These are phyloP conservation scores for Bipolaris sorokiniana DNA, from an alignment of 2,329 filamentous ascomycete genomes.

Conservation along the genomic window DNA sequence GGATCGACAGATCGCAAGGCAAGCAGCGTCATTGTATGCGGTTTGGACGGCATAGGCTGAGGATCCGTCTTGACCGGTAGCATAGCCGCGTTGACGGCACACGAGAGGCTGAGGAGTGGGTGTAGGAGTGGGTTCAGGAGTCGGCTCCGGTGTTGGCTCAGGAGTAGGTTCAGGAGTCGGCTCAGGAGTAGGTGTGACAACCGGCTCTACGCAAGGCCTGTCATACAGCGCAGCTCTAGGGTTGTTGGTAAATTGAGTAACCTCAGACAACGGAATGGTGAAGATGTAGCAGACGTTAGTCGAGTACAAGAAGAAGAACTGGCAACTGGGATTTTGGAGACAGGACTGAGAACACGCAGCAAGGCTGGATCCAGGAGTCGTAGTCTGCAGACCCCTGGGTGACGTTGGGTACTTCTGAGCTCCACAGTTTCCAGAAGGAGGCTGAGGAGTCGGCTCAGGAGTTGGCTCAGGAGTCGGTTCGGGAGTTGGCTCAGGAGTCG, in stretches of 20 bases:
- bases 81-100: not conserved
- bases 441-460: not conserved
- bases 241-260: not conserved
- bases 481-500: not conserved
- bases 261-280: not conserved
- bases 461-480: not conserved
- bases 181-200: not conserved
- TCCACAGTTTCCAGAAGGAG: not conserved
- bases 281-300: not conserved
- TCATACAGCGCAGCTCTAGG: not conserved
- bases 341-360: not conserved
- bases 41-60: not conserved
- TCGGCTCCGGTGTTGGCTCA: not conserved
- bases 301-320: not conserved
- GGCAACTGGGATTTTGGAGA: not conserved
- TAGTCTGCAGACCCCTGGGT: not conserved
- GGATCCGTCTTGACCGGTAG: not conserved
- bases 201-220: not conserved
- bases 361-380: not conserved
- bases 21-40: not conserved
- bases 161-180: too few relatives aligned
- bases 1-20: not conserved
- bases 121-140: not conserved
- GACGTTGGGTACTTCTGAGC: not conserved
- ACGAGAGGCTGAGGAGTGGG: not conserved